Evolutionary conservation across 2,329 filamentous ascomycete genomes (phyloP), one percentile per base, ranked within the genome.

Genomic region (Alternaria arborescens): DNA sequence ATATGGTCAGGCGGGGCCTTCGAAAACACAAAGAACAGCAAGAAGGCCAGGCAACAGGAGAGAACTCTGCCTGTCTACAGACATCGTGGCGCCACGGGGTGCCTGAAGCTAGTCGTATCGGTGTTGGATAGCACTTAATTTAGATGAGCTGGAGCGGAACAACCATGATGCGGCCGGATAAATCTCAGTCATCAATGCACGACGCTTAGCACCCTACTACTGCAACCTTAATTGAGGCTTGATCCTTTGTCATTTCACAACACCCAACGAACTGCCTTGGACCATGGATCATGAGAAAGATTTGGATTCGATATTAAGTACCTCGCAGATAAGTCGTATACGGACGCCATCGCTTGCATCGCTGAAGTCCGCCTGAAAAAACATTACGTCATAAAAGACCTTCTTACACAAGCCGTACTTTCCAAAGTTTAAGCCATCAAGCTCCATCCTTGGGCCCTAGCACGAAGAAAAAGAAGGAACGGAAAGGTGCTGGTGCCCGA

Each of bases 71-170:
- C 20, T 38, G 40, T 1, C 16, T 38, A 32, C 20, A 36, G 3
- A 22, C 46, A 38, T 54, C 40, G 32, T 50, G 36, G 38, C 57
- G 56, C 43, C 34, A 24, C 38, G 46, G 57, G 57, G 43, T 56
- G 57, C 57, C 57, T 60, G 52, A 56, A 22, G 32, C 52, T 42
- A 60, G 46, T 43, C 52, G 40, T 32, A 51, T 42, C 55, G 57
- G 38, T 44, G 44, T 22, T 50, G 46, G 46, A 26, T 1, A 7
- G 1, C 20, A 50, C 57, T 60, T 52, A 46, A 60, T 56, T 56
- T 56, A 60, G 57, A 30, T 30, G 42, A n/a, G 3, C 48, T 8
- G 40, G 34, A 44, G 44, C 40, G 22, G 44, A 10, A 47, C 44
- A 44, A 24, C 40, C 36, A 44, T 48, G 46, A 28, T 34, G 20